phyloP scores from a whole-genome alignment of 2,329 filamentous ascomycete genomes.

The Paraphaeosphaeria minitans region DNA sequence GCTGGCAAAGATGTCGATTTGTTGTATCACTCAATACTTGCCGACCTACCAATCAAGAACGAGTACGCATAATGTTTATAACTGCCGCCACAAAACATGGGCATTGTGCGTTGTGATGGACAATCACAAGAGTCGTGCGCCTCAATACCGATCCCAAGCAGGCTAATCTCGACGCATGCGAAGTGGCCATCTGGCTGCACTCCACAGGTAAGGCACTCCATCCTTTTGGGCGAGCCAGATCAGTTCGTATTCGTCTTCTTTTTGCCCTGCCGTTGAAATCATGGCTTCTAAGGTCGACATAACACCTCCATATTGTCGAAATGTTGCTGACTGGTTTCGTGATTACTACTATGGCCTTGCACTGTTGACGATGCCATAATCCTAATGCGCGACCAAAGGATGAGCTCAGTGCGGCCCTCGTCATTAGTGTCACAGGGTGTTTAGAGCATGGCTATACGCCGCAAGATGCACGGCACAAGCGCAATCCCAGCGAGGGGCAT shows the following conservation, averaged over 20 bases:
- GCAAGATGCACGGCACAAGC: conserved; percentile 12
- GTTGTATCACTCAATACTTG: conserved; percentile 3
- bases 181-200: neutral
- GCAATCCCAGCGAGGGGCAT: conserved; percentile 8
- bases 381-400: neutral
- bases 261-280: neutral
- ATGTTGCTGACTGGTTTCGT: neutral
- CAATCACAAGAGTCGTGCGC: neutral
- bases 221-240: neutral
- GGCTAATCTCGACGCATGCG: neutral
- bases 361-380: neutral
- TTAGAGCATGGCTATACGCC: neutral
- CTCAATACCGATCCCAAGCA: conserved; percentile 1
- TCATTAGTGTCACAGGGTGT: neutral
- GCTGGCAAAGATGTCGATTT: neutral
- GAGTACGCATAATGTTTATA: neutral
- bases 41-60: conserved; percentile 2
- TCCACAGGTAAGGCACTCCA: neutral
- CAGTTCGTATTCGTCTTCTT: neutral
- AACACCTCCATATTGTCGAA: neutral
- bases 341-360: neutral
- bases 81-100: neutral
- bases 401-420: neutral
- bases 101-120: neutral
- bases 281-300: neutral